Evolutionary conservation across 176 grass and related monocot genomes (phyloP).

Genomic region (Oryza brachyantha): DNA sequence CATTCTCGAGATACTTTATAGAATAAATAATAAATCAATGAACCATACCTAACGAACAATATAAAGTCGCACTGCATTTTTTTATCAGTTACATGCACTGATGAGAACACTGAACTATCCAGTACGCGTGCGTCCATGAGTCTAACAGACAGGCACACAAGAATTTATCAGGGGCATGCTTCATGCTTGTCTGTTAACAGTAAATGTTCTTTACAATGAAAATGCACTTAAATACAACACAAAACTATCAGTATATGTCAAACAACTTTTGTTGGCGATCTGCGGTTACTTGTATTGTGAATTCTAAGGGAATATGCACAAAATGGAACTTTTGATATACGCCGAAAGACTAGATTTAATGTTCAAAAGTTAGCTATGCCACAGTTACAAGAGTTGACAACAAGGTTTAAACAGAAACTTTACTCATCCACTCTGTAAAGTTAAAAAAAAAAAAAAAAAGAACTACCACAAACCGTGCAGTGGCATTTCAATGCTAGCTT

Average conservation of each 20-base stretch:
- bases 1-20: not conserved
- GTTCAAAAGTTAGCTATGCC: not conserved
- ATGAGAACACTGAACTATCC: not conserved
- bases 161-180: not conserved
- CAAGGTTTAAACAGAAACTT: not conserved
- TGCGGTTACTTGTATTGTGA: not conserved
- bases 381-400: not conserved
- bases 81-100: not conserved
- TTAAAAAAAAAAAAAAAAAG: not conserved
- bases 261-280: not conserved
- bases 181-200: not conserved
- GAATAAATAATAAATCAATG: not conserved
- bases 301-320: not conserved
- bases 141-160: not conserved
- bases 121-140: not conserved
- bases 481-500: not conserved
- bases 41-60: not conserved
- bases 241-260: not conserved
- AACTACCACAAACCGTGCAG: not conserved
- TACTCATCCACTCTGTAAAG: not conserved
- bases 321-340: not conserved
- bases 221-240: constrained; percentile 4
- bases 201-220: not conserved
- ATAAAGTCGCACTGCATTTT: not conserved
- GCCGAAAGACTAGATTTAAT: not conserved